phyloP scores from a whole-genome alignment of 1,139 yeast species.

The Kodamaea plutei region DNA sequence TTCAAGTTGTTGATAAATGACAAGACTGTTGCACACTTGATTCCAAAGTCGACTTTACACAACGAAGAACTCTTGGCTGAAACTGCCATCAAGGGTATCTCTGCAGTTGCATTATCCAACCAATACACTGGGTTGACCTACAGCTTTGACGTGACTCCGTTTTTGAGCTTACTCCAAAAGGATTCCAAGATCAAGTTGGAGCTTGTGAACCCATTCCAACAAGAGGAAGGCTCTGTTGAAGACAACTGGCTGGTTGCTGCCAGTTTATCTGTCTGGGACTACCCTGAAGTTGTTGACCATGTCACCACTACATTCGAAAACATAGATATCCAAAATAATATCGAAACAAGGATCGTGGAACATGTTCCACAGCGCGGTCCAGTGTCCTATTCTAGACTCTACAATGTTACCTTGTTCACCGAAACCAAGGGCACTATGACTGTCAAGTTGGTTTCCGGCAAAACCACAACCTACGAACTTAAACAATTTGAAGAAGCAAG shows the following conservation, averaged over 20 bases:
- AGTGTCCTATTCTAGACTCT: no score
- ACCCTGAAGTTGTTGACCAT: constrained; percentile 1
- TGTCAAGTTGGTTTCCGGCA: no score
- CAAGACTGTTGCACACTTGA: constrained; percentile 17
- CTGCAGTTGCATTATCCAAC: constrained; percentile 24
- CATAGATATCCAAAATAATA: background rate
- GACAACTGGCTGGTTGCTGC: constrained; percentile 5
- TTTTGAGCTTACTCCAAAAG: constrained; percentile 28
- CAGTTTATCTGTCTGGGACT: constrained; percentile 5
- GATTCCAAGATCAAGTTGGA: constrained; percentile 17
- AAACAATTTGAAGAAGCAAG: no score
- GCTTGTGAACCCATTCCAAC: constrained; percentile 19
- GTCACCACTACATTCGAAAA: constrained; percentile 1
- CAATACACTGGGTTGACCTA: constrained; percentile 23
- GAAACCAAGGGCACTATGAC: no score
- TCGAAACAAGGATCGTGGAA: constrained; percentile 3
- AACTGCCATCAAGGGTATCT: constrained; percentile 12
- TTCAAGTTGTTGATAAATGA: constrained; percentile 20
- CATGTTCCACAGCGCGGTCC: no score
- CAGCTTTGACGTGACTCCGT: constrained; percentile 24
- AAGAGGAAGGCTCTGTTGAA: constrained; percentile 1
- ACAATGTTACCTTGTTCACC: no score
- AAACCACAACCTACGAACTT: no score
- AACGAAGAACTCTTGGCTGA: constrained; percentile 17
- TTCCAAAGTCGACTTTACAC: constrained; percentile 26